Conservation (phyloP, 371 early-diverging fungal species). For the Mortierella sp. region DNA sequence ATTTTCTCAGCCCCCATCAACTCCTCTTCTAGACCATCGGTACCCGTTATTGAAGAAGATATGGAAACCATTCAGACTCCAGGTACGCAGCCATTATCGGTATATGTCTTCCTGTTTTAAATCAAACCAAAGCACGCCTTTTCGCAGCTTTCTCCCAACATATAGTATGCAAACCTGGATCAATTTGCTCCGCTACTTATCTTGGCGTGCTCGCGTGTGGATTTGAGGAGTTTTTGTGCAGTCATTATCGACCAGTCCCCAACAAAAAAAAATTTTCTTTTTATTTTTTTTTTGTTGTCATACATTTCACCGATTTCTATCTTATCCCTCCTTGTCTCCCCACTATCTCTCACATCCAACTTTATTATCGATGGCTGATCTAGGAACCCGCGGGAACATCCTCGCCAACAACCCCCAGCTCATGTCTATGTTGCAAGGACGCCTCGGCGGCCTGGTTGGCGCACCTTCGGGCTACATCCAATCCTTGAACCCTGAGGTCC, state of each 20-base stretch:
- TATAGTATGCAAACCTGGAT: no score
- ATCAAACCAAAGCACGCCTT: not conserved
- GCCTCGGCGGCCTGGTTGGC: slow-evolving; percentile 79
- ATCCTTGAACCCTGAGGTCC: slow-evolving; percentile 79
- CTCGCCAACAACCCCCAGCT: slow-evolving; percentile 62
- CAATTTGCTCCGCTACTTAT: not conserved
- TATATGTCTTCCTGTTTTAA: not conserved
- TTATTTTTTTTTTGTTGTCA: not conserved
- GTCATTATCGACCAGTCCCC: not conserved
- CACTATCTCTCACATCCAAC: not conserved
- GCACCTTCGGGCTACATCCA: slow-evolving; percentile 80
- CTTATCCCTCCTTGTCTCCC: not conserved
- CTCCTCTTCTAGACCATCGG: slow-evolving; percentile 62
- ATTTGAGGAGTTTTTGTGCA: not conserved
- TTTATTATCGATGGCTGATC: not conserved
- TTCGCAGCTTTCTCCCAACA: not conserved
- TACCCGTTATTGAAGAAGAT: slow-evolving; percentile 58
- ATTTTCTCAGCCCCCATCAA: slow-evolving; percentile 75
- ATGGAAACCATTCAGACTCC: slow-evolving; percentile 61
- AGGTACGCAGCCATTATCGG: slow-evolving; percentile 20
- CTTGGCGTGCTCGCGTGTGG: not conserved
- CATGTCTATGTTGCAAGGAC: slow-evolving; percentile 79
- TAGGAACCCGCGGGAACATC: slow-evolving; percentile 42
- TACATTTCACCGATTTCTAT: not conserved
- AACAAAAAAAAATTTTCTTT: slow-evolving; percentile 1